These are phyloP conservation scores for Globisporangium nagaii DNA, from an alignment of 352 stramenopile species.

Conservation along the genomic window DNA sequence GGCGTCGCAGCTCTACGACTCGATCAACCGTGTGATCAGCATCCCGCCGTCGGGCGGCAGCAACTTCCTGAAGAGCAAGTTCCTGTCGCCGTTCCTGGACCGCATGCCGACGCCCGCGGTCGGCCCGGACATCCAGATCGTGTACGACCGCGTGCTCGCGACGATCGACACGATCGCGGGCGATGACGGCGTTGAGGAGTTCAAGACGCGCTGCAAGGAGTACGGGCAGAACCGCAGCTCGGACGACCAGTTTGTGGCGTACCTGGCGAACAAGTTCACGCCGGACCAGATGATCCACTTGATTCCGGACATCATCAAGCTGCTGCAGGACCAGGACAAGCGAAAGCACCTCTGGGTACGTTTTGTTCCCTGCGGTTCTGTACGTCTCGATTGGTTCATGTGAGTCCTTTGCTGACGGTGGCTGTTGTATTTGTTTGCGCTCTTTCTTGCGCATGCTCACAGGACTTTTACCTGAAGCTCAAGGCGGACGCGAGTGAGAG, in stretches of 20 bases:
- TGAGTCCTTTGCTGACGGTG: neutral
- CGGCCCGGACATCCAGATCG: slow-evolving; percentile 72
- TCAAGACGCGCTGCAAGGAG: slow-evolving; percentile 84
- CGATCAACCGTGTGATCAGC: slow-evolving; percentile 65
- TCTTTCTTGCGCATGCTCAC: slow-evolving; percentile 9
- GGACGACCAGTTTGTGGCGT: slow-evolving; percentile 63
- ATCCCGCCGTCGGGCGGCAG: slow-evolving; percentile 60
- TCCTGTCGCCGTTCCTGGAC: slow-evolving; percentile 64
- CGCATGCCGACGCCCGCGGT: slow-evolving; percentile 67
- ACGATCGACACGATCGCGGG: slow-evolving; percentile 65
- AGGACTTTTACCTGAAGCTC: slow-evolving; percentile 74
- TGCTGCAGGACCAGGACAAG: slow-evolving; percentile 80
- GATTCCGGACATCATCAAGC: slow-evolving; percentile 78
- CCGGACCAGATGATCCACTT: slow-evolving; percentile 64
- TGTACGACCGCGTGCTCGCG: slow-evolving; percentile 78
- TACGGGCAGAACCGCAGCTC: slow-evolving; percentile 79
- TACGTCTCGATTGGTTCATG: neutral
- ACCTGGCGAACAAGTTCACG: slow-evolving; percentile 69
- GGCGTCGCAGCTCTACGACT: slow-evolving; percentile 79
- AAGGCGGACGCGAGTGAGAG: slow-evolving; percentile 39
- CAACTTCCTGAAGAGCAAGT: slow-evolving; percentile 49
- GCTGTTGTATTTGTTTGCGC: neutral
- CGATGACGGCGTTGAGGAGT: slow-evolving; percentile 59
- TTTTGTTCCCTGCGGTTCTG: slow-evolving; percentile 1
- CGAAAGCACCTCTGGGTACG: slow-evolving; percentile 79